Conservation (phyloP, 108 stramenopile species). For the Discostella stelligeroides region DNA sequence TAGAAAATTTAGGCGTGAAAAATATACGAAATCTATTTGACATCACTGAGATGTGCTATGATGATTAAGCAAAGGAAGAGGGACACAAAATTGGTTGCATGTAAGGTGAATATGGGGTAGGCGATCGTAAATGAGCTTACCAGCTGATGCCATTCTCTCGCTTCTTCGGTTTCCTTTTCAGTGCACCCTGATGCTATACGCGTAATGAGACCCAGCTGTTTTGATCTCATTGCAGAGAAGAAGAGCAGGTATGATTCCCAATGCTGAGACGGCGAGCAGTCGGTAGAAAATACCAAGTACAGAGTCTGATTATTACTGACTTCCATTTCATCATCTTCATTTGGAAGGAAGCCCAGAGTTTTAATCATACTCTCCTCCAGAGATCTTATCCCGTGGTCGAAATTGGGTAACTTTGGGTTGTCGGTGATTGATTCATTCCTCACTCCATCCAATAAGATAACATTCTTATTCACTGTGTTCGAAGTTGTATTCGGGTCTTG, state of each 20-base stretch:
- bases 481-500: too few species aligned
- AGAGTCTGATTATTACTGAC: conserved; percentile 26
- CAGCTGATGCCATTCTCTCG: conserved; percentile 36
- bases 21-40: conserved; percentile 64
- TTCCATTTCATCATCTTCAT: conserved; percentile 39
- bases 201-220: conserved; percentile 88
- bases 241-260: conserved; percentile 95
- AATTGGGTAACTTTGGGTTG: background rate
- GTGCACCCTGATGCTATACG: conserved; percentile 88
- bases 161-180: conserved; percentile 42
- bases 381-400: conserved; percentile 29
- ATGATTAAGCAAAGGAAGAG: background rate
- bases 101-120: background rate
- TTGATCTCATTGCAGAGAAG: conserved; percentile 70
- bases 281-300: conserved; percentile 74
- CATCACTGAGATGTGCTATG: conserved; percentile 51
- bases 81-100: background rate
- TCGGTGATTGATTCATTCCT: background rate
- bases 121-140: conserved; percentile 6
- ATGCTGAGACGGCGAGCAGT: conserved; percentile 86
- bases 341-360: conserved; percentile 29
- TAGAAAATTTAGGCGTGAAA: conserved; percentile 77
- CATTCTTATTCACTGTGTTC: too few species aligned
- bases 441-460: background rate
- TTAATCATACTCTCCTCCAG: conserved; percentile 41